Percentiles rank a stretch among this genome's conserved stretches.
Evolutionary conservation across 352 stramenopile genomes (phyloP).

Genomic region (Globisporangium okanoganense): DNA sequence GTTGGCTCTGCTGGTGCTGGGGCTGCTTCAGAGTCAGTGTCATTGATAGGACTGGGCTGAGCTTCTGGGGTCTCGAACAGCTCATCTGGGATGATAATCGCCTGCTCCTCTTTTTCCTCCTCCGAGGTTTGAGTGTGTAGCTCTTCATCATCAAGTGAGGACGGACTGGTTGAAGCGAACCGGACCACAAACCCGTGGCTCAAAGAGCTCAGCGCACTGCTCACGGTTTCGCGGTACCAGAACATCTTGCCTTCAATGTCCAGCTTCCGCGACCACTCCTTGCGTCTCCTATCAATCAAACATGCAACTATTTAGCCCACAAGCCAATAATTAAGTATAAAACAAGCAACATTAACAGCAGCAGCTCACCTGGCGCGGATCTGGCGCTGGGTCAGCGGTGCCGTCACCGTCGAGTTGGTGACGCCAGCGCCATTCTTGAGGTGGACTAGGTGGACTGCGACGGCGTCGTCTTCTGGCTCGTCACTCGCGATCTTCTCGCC

Average conservation of each 20-base stretch:
- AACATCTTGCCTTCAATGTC: constrained; percentile 54
- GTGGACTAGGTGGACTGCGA: constrained; percentile 7
- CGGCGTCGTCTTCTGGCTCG: background rate
- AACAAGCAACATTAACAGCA: background rate
- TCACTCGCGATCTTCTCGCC: constrained; percentile 26
- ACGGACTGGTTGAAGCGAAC: constrained; percentile 2
- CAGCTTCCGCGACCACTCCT: constrained; percentile 53
- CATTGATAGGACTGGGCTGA: background rate
- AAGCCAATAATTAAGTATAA: background rate
- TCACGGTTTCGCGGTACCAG: constrained; percentile 34
- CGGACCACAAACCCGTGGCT: constrained; percentile 5
- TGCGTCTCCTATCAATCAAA: constrained; percentile 25
- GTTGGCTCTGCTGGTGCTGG: background rate
- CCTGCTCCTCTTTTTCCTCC: constrained; percentile 6
- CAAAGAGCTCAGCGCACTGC: background rate
- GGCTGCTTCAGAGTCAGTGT: background rate
- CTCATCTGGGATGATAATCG: background rate
- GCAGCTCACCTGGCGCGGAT: constrained; percentile 20
- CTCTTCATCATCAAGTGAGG: background rate
- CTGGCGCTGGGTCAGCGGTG: constrained; percentile 20
- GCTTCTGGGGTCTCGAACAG: background rate
- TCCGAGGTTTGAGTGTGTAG: background rate
- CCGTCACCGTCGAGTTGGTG: constrained; percentile 9
- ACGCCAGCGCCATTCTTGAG: background rate
- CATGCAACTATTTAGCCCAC: no score